Base-by-base conservation (phyloP, 495 filamentous ascomycete genomes). In the Beverwykella pulmonaria region DNA sequence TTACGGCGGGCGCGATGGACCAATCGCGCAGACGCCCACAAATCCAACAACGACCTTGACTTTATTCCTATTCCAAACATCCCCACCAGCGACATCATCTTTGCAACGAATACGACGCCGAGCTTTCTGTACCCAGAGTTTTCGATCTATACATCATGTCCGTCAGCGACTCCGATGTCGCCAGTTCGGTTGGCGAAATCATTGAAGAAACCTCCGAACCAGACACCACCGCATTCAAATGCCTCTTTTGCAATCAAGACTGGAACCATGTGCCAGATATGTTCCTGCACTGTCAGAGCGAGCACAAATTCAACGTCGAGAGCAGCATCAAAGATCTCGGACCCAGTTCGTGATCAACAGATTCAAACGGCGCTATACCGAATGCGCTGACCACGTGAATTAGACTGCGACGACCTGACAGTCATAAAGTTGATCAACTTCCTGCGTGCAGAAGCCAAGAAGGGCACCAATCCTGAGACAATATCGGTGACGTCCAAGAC, bases 341-440 rank as follows among this genome's bases (percentile, higher is more conserved):
- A 9, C 20, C 52, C 49, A 49, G 60, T 55, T n/a, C 19, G 59
- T 56, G 6, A 8, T 22, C 32, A 44, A 44, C 8, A n/a, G 5
- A 2, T n/a, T 14, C 39, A 44, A n/a, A 10, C 3, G 17, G 15
- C 32, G 27, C 20, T 19, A 50, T 65, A 8, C 53, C 39, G 15
- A 59, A 70, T 30, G 22, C 23, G 30, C 36, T 53, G 39, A 56
- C 19, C 57, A 48, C 36, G 19, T 39, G 30, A 44, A 44, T 1
- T 50, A 61, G 65, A 44, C 29, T 19, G 17, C 29, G 59, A 63
- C 29, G 65, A 68, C 36, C 44, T 63, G 1, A 27, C 20, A 14
- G 20, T 63, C 32, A 63, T 68, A 25, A 68, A 63, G 46, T 22
- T 69, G 47, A 50, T 69, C 55, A 69, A 69, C 34, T 69, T 60